Evolutionary conservation across 2,329 filamentous ascomycete genomes (phyloP).

Genomic region (Trichoderma endophyticum): DNA sequence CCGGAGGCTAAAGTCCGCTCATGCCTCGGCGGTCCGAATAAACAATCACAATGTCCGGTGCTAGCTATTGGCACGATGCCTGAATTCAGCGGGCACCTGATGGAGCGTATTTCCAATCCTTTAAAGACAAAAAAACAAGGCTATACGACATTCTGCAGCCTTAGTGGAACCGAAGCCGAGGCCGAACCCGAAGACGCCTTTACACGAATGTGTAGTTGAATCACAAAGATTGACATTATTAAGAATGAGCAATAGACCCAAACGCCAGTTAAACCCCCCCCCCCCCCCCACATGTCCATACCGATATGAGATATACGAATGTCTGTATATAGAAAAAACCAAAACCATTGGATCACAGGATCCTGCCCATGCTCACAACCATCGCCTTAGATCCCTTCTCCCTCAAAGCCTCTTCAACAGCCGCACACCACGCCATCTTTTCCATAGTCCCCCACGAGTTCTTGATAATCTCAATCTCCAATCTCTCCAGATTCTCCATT

Average conservation of each 20-base stretch:
- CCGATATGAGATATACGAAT: background rate
- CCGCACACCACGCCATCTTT: conserved; percentile 37
- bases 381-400: conserved; percentile 17
- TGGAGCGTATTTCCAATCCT: background rate
- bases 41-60: background rate
- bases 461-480: conserved; percentile 42
- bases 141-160: background rate
- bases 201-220: background rate
- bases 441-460: conserved; percentile 30
- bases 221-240: background rate
- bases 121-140: background rate
- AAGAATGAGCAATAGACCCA: background rate
- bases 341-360: background rate
- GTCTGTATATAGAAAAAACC: background rate
- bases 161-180: background rate
- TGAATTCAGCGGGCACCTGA: background rate
- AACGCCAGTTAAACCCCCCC: background rate
- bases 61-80: background rate
- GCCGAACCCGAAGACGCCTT: background rate
- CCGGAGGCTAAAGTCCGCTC: background rate
- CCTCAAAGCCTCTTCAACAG: conserved; percentile 30
- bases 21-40: background rate
- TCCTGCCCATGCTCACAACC: conserved; percentile 29
- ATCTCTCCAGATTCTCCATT: conserved; percentile 32
- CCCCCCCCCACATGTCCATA: background rate